Evolutionary conservation across 1,139 yeast genomes (phyloP).

Genomic region (Hanseniaspora uvarum): DNA sequence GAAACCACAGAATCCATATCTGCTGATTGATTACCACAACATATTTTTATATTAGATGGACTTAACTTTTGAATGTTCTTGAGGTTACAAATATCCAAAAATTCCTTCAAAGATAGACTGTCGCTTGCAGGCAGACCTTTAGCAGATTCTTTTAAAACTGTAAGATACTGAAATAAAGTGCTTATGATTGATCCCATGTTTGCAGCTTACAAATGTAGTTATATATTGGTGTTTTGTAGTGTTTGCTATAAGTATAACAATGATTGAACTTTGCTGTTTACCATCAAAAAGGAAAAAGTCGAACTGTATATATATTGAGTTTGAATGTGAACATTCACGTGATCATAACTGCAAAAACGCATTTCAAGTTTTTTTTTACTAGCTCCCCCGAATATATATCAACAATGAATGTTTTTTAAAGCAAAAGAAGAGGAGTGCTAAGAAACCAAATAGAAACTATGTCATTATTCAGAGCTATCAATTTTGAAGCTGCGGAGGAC

Average conservation of each 20-base stretch:
- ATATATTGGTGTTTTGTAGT: not conserved
- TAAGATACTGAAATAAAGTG: not conserved
- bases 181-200: constrained; percentile 6
- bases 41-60: constrained; percentile 34
- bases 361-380: not conserved
- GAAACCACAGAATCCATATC: constrained; percentile 81
- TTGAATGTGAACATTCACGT: too few relatives aligned
- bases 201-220: not conserved
- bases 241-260: too few relatives aligned
- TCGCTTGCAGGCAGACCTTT: not conserved
- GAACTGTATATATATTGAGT: too few relatives aligned
- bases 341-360: too few relatives aligned
- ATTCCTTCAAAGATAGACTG: constrained; percentile 4
- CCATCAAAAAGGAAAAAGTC: too few relatives aligned
- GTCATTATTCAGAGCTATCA: constrained; percentile 75
- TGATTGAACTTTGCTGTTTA: too few relatives aligned
- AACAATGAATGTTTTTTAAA: not conserved
- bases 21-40: constrained; percentile 75
- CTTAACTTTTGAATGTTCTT: constrained; percentile 7
- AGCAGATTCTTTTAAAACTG: not conserved
- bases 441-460: constrained; percentile 17
- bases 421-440: not conserved
- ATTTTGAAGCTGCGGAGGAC: constrained; percentile 32
- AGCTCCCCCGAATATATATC: too few relatives aligned
- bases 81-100: constrained; percentile 1